Evolutionary conservation across 495 filamentous ascomycete genomes (phyloP), one percentile per base, ranked within the genome.

Genomic region (Paragyromitra xinjiangensis): DNA sequence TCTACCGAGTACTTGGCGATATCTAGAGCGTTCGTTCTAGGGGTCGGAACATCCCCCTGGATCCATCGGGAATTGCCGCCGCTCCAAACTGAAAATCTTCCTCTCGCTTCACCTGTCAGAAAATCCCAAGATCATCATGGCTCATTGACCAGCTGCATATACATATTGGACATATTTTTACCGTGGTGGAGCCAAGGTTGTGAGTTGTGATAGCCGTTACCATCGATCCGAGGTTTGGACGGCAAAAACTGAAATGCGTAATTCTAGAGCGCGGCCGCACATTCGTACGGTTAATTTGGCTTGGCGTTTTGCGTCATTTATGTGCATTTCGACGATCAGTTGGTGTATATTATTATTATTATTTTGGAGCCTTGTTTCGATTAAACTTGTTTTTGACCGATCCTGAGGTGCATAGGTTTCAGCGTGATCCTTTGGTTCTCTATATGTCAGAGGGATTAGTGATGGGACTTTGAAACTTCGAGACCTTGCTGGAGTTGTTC

Each of bases 221-320:
- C 73, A 71, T 75, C 73, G 73, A 75, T 75, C 66, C 58, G 14
- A 26, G 50, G 61, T 44, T 55, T 44, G 37, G 29, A 56, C 66
- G 66, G 66, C 50, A 53, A 68, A 68, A 48, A 14, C 44, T n/a
- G 16, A 48, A 69, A 69, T 69, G 68, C 44, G 44, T 24, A 71
- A 48, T 39, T n/a, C 26, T 12, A 40, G 29, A 40, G 48, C 29
- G 45, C 48, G 45, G 42, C n/a, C 42, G 16, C 58, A 58, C 55
- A 51, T 51, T 51, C 48, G 48, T 59, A 67, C 14, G 19, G 53
- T 19, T 53, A 53, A 19, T 53, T 69, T 29, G 56, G 50, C 61
- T 58, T 69, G 40, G 51, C 40, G 29, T 72, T 76, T 77, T 77
- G 74, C 74, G 74, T 72, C 74, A 77, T 77, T 77, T 77, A 76